Conservation (phyloP, 106 monocot genomes). For the Platanthera guangdongensis region DNA sequence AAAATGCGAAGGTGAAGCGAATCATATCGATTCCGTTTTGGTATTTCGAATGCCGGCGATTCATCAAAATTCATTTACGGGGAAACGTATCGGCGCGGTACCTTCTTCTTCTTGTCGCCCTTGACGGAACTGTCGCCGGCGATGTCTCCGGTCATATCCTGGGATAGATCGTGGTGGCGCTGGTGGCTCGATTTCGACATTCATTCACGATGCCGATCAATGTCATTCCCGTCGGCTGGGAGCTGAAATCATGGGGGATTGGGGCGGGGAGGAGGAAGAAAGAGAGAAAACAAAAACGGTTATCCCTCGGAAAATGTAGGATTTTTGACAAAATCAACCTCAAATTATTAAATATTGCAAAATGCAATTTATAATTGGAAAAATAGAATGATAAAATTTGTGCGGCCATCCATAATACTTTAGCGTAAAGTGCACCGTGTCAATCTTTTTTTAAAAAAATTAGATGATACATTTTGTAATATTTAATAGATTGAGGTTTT, state of each 20-base stretch:
- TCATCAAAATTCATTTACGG: not conserved
- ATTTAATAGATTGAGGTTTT: no score
- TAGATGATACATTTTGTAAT: no score
- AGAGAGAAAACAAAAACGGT: not conserved
- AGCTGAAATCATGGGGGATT: not conserved
- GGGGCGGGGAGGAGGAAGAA: not conserved
- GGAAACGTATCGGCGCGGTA: not conserved
- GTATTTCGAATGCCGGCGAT: not conserved
- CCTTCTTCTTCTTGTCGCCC: conserved; percentile 62
- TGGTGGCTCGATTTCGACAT: conserved; percentile 30
- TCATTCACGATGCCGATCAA: conserved; percentile 8
- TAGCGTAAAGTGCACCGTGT: no score
- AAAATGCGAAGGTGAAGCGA: not conserved
- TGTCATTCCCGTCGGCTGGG: conserved; percentile 5
- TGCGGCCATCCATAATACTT: no score
- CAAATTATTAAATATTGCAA: no score
- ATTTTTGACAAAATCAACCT: no score
- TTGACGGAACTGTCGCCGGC: conserved; percentile 33
- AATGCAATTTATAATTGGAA: no score
- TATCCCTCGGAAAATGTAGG: no score
- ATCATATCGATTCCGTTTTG: not conserved
- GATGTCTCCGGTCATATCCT: conserved; percentile 36
- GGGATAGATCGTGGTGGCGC: conserved; percentile 1
- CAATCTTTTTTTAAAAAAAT: no score
- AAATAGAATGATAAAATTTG: no score